These are phyloP conservation scores for Solanum sparsipilum DNA, from an alignment of 257 asterid genomes.

Conservation along the genomic window DNA sequence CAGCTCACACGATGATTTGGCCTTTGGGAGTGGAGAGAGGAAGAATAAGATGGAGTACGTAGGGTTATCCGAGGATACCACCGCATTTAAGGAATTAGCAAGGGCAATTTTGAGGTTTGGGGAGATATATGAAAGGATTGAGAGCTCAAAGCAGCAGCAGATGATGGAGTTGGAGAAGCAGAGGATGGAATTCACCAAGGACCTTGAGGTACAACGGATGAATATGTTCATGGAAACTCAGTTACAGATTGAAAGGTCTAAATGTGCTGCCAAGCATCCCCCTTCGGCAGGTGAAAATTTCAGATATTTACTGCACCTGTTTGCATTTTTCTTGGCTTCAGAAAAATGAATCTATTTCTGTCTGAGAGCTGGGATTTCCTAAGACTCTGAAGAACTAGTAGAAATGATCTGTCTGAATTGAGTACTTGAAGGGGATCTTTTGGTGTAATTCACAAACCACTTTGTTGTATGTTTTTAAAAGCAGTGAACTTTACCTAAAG, in stretches of 20 bases:
- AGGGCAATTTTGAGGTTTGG: conserved; percentile 57
- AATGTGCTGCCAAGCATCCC: neutral
- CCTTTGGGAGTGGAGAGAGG: neutral
- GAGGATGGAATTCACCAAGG: conserved; percentile 67
- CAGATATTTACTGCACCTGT: neutral
- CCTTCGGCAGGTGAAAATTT: conserved; percentile 5
- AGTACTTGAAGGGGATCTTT: neutral
- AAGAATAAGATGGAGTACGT: conserved; percentile 2
- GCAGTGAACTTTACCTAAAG: neutral
- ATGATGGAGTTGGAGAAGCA: conserved; percentile 70
- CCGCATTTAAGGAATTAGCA: conserved; percentile 28
- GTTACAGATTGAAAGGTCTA: conserved; percentile 40
- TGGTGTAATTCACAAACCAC: neutral
- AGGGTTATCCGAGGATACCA: neutral
- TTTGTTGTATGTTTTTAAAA: neutral
- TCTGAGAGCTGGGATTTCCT: neutral
- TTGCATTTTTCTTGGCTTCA: neutral
- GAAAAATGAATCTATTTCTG: neutral
- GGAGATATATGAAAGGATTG: conserved; percentile 57
- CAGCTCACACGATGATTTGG: neutral
- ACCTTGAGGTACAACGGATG: conserved; percentile 71
- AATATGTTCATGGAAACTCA: conserved; percentile 66
- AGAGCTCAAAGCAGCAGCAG: conserved; percentile 53
- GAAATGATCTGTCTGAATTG: neutral
- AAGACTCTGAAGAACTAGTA: neutral